Percentiles rank a stretch among this genome's conserved stretches.
phyloP scores from a whole-genome alignment of 352 stramenopile genomes.

The Thraustochytrium striatum region DNA sequence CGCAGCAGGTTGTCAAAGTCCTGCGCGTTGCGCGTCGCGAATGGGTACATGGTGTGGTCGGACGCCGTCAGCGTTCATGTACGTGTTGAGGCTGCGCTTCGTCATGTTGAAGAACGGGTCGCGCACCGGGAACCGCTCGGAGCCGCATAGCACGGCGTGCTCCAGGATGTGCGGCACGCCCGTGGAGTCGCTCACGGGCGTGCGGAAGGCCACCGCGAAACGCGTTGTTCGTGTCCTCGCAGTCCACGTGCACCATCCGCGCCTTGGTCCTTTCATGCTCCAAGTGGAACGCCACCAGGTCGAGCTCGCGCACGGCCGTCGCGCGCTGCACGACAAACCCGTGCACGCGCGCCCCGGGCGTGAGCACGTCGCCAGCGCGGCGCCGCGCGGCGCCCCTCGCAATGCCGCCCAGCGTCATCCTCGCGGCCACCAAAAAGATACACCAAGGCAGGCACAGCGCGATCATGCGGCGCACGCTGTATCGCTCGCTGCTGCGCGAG shows the following conservation, averaged over 20 bases:
- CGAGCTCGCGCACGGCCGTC: constrained; percentile 37
- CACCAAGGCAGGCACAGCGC: background rate
- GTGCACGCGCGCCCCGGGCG: background rate
- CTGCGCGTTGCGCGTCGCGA: constrained; percentile 90
- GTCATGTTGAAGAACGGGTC: constrained; percentile 99
- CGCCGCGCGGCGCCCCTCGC: background rate
- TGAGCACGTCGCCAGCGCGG: background rate
- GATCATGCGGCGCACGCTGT: too few species aligned
- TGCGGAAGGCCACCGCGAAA: constrained; percentile 93
- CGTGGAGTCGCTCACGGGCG: constrained; percentile 88
- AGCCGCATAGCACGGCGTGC: constrained; percentile 65
- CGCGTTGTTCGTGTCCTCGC: constrained; percentile 49
- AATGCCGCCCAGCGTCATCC: too few species aligned
- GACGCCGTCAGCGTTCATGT: constrained; percentile 97
- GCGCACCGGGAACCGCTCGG: constrained; percentile 91
- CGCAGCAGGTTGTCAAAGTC: constrained; percentile 95
- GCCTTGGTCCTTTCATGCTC: constrained; percentile 34
- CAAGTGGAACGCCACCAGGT: constrained; percentile 38
- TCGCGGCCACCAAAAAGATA: background rate
- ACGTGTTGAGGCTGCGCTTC: constrained; percentile 95
- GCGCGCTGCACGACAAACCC: constrained; percentile 44
- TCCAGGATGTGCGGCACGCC: constrained; percentile 98
- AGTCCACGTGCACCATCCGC: constrained; percentile 28
- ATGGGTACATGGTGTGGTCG: constrained; percentile 95
- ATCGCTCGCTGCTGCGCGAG: background rate